Evolutionary conservation across 257 asterid genomes (phyloP), one percentile per base, ranked within the genome.

Genomic region (Schizonepeta tenuifolia): DNA sequence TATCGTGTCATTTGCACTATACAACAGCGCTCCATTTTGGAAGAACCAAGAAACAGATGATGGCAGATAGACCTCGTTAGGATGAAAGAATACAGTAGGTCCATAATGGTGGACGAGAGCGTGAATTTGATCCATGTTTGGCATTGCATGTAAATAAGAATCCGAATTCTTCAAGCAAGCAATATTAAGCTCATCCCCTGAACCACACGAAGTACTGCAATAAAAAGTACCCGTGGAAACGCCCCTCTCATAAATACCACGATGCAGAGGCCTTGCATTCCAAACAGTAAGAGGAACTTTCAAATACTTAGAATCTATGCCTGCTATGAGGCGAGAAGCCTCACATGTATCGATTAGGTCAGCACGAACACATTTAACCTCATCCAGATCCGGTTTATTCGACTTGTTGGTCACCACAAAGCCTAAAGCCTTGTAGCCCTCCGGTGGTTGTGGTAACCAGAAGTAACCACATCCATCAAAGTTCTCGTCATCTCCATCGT

Each of bases 21-120:
- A 89, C 80, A 94, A 72, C 33, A 86, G 40, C 22, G 99, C 93
- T 20, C 97, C 97, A 33, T 87, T 94, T 62, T 44, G 68, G 26
- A 94, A 88, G 79, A 91, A 89, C 99, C 99, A 94, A 1, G 89
- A 81, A 76, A 91, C 96, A 7, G 97, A 94, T 65, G 97, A 91
- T 5, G 97, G 96, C 18, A 94, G 83, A 79, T 88, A 94, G 31
- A 55, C 26, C 83, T 94, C 99, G 14, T 81, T 76, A 8, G 97
- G 97, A 75, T 94, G 99, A 76, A 91, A 91, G 81, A 84, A 91
- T 33, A 94, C 56, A 11, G 88, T 88, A 28, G 97, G 97, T 15
- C 99, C 99, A 15, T 91, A 94, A 74, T 91, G 94, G 72, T 67
- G 22, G 13, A 88, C 75, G 31, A 91, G 90, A 28, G 88, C 89